Evolutionary conservation across 495 filamentous ascomycete genomes (phyloP), one percentile per base, ranked within the genome.

Genomic region (Neurospora discreta): DNA sequence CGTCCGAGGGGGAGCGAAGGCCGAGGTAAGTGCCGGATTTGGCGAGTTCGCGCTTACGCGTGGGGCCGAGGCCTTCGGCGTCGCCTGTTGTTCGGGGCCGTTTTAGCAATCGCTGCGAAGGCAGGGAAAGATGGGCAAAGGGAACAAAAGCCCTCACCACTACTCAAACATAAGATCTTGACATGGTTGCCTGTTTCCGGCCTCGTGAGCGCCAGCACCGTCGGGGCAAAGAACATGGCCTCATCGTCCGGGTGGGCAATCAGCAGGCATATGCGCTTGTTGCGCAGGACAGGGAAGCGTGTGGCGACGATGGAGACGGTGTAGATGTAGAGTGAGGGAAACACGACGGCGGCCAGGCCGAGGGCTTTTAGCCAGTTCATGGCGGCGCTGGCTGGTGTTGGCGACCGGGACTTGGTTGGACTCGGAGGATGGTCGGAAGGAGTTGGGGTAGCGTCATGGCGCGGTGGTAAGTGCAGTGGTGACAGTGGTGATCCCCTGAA

Each of bases 211-310:
- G 90, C 89, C 70, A 96, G 84, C 3, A 99, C 86, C 0, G 93
- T 91, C 0, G 95, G 95, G 72, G 95, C 89, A 82, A 99, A 99
- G 85, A 99, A 99, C 95, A 99, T 99, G 75, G 95, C 96, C 84
- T 99, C 95, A 74, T 99, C 95, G 80, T 99, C 95, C 0, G 95
- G 95, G 81, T 99, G 95, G 5, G 95, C 95, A 79, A 99, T 98
- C 43, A 99, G 84, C 38, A 99, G 86, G 77, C 91, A 91, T 73
- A 97, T 92, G 73, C 91, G 86, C 83, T 96, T 94, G 83, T 91
- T 90, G 72, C 84, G 83, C 71, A 97, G 84, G 70, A 80, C 87
- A 1, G 93, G 92, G 75, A 94, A 91, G 38, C 87, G 85, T 10
- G 80, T 76, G 73, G 82, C 78, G 33, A 85, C 82, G 30, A 89